Percentiles rank a stretch among this genome's conserved stretches.
Conservation (phyloP, 2,329 filamentous ascomycete genomes). For the Alternaria alternata region DNA sequence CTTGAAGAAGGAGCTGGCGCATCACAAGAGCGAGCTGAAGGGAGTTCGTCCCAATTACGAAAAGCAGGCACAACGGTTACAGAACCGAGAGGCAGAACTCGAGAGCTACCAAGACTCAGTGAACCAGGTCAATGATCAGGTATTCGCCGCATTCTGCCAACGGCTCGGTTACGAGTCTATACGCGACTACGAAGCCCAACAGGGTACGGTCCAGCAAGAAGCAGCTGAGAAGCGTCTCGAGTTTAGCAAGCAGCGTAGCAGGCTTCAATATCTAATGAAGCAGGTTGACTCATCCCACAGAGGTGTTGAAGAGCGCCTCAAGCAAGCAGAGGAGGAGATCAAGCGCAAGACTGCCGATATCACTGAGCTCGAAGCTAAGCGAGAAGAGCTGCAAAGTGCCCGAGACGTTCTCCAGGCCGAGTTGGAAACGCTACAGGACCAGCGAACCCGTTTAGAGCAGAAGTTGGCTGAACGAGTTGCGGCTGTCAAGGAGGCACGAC, state of each 20-base stretch:
- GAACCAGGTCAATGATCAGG: conserved; percentile 82
- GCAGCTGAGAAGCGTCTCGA: conserved; percentile 84
- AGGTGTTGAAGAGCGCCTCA: conserved; percentile 73
- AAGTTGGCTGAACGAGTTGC: conserved; percentile 74
- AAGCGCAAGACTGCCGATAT: conserved; percentile 74
- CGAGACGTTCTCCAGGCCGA: conserved; percentile 78
- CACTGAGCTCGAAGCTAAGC: conserved; percentile 69
- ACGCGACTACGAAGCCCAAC: conserved; percentile 90
- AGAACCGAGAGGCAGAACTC: conserved; percentile 66
- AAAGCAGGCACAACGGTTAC: conserved; percentile 74
- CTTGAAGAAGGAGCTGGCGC: conserved; percentile 82
- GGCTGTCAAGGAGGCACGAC: conserved; percentile 78
- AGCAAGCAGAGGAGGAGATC: conserved; percentile 71
- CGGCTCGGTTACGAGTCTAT: conserved; percentile 88
- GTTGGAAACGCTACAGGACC: conserved; percentile 76
- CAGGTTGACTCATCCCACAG: conserved; percentile 77
- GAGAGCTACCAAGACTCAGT: conserved; percentile 70
- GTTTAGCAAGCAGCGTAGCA: conserved; percentile 79
- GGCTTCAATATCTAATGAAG: conserved; percentile 66
- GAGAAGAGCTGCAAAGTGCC: conserved; percentile 75
- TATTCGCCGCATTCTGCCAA: conserved; percentile 86
- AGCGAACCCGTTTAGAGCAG: conserved; percentile 72
- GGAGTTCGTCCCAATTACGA: conserved; percentile 81
- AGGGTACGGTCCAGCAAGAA: conserved; percentile 91
- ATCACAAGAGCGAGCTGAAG: conserved; percentile 74